phyloP scores from a whole-genome alignment of 768 basidiomycete species.

The Phaeolepiota aurea region DNA sequence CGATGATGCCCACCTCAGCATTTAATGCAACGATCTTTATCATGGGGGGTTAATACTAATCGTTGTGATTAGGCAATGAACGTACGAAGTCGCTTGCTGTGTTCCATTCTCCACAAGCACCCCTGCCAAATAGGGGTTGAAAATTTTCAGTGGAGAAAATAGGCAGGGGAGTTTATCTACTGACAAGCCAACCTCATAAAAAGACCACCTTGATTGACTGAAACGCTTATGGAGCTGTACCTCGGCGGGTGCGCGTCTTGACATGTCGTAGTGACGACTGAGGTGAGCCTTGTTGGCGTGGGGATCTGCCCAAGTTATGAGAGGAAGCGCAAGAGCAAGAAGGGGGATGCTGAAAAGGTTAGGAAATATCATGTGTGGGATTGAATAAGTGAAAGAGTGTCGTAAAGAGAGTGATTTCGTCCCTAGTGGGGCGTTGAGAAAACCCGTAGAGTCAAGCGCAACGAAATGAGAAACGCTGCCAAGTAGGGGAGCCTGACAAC shows the following conservation, averaged over 20 bases:
- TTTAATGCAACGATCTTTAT: conserved; percentile 46
- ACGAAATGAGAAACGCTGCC: too few relatives aligned
- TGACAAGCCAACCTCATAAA: conserved; percentile 30
- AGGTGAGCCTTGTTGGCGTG: conserved; percentile 16
- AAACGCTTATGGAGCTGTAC: conserved; percentile 31
- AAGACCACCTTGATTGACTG: conserved; percentile 37
- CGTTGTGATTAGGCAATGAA: conserved; percentile 2
- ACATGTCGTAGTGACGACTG: conserved; percentile 35
- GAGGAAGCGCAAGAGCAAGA: conserved; percentile 24
- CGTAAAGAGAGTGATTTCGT: too few relatives aligned
- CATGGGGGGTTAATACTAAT: neutral
- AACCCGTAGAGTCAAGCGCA: too few relatives aligned
- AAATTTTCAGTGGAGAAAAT: conserved; percentile 2
- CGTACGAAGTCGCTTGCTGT: conserved; percentile 19
- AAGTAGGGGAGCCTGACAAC: too few relatives aligned
- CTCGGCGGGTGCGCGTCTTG: conserved; percentile 36
- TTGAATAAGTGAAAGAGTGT: too few relatives aligned
- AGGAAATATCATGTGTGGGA: conserved; percentile 13
- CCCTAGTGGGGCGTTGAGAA: too few relatives aligned
- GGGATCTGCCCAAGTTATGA: conserved; percentile 25
- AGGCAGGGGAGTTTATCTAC: conserved; percentile 8
- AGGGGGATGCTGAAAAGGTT: conserved; percentile 17
- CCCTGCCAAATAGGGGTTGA: conserved; percentile 10
- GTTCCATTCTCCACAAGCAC: conserved; percentile 20
- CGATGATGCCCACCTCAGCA: conserved; percentile 18